phyloP scores from a whole-genome alignment of 257 asterid species.

The Schizonepeta tenuifolia region DNA sequence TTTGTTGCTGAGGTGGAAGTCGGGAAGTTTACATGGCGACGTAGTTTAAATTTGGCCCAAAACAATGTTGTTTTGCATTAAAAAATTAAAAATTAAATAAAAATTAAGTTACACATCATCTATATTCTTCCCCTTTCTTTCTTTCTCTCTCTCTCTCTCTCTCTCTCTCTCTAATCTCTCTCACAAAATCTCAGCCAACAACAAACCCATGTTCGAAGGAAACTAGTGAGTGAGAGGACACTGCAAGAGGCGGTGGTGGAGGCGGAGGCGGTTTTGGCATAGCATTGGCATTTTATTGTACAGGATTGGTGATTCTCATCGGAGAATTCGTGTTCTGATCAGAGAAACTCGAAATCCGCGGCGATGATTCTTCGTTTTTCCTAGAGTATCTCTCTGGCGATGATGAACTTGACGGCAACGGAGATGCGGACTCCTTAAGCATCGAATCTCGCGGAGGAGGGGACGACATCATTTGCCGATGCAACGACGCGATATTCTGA shows the following conservation, averaged over 20 bases:
- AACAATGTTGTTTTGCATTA: too few species aligned
- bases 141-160: too few species aligned
- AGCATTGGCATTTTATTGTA: constrained; percentile 24
- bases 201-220: too few species aligned
- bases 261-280: constrained; percentile 57
- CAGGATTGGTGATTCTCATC: constrained; percentile 33
- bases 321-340: constrained; percentile 49
- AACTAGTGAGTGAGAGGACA: constrained; percentile 11
- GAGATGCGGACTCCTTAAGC: constrained; percentile 41
- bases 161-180: too few species aligned
- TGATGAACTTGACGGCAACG: constrained; percentile 69
- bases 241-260: constrained; percentile 42
- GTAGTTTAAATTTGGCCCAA: too few species aligned
- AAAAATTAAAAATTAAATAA: too few species aligned
- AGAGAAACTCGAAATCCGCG: constrained; percentile 50
- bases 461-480: constrained; percentile 38
- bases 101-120: too few species aligned
- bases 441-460: constrained; percentile 34
- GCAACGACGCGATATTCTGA: constrained; percentile 48
- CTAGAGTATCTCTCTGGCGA: constrained; percentile 64
- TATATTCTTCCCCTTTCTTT: too few species aligned
- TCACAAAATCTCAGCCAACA: too few species aligned
- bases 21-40: too few species aligned
- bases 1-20: too few species aligned
- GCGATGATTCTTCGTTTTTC: constrained; percentile 68